Conservation (phyloP, 176 grass and related monocot species). For the Secale cereale region DNA sequence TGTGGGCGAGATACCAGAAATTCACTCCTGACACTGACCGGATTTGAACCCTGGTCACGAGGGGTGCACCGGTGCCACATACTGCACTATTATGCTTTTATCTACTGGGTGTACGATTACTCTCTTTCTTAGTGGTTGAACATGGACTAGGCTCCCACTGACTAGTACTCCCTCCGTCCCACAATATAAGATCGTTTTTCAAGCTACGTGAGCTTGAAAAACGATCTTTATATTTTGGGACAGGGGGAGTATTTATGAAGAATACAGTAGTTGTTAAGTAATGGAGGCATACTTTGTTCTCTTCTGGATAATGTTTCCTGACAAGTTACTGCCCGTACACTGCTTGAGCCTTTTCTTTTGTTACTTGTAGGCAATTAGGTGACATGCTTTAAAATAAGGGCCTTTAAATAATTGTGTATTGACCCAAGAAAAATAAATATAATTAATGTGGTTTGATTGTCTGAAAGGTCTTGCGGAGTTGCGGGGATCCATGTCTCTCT, state of each 20-base stretch:
- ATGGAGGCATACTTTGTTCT: background rate
- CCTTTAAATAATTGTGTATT: background rate
- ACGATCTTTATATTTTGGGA: too few species aligned
- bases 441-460: background rate
- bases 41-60: background rate
- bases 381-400: background rate
- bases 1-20: background rate
- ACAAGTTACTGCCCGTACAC: background rate
- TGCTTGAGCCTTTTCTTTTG: background rate
- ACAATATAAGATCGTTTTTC: too few species aligned
- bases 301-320: background rate
- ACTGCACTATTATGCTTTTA: background rate
- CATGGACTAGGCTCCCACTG: background rate
- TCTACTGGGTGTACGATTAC: background rate
- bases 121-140: background rate
- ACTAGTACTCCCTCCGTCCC: too few species aligned
- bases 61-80: background rate
- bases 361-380: background rate
- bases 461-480: background rate
- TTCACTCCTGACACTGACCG: background rate
- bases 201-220: too few species aligned
- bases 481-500: background rate
- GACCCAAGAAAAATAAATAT: background rate
- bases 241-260: background rate
- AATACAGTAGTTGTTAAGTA: background rate